Conservation (phyloP, 176 grass and related monocot genomes). For the Oryza rufipogon region DNA sequence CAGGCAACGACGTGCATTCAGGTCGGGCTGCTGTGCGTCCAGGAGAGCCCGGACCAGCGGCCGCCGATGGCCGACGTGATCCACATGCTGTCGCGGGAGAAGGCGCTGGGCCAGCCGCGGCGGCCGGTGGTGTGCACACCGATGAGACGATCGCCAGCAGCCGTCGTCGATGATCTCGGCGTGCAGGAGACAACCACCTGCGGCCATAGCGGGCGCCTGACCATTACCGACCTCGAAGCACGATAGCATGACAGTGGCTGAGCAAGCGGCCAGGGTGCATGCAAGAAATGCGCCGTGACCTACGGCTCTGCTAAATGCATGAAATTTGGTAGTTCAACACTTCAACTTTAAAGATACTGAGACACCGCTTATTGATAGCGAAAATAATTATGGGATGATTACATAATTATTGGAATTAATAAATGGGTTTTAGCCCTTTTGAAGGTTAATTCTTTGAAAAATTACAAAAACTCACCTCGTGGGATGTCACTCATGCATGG, state of each 20-base stretch:
- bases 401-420: no score
- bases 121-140: constrained; percentile 35
- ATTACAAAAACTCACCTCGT: no score
- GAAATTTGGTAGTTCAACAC: no score
- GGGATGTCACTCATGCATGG: no score
- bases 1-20: constrained; percentile 41
- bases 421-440: no score
- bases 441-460: no score
- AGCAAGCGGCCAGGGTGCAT: no score
- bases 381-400: no score
- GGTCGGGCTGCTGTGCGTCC: constrained; percentile 45
- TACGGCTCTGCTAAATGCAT: no score
- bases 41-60: constrained; percentile 42
- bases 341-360: no score
- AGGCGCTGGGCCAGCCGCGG: not conserved
- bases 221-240: constrained; percentile 25
- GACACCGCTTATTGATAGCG: no score
- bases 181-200: not conserved
- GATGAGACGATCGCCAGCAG: not conserved
- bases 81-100: constrained; percentile 37
- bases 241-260: constrained; percentile 12
- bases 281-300: no score
- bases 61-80: constrained; percentile 35
- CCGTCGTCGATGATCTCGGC: not conserved
- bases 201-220: not conserved